These are phyloP conservation scores for Leucocoprinus birnbaumii DNA, from an alignment of 768 basidiomycete genomes.

Conservation along the genomic window DNA sequence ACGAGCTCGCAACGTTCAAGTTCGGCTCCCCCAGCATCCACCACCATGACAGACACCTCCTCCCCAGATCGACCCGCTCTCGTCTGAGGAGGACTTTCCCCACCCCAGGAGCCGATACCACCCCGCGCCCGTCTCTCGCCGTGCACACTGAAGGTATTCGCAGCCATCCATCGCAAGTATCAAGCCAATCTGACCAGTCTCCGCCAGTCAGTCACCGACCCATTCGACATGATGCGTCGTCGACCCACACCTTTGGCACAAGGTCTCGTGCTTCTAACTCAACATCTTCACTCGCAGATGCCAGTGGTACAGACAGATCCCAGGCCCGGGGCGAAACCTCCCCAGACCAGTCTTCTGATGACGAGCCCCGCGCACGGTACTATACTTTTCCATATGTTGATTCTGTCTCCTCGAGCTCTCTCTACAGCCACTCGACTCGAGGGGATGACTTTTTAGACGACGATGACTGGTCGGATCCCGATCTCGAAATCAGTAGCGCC, in stretches of 20 bases:
- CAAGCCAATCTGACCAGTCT: background rate
- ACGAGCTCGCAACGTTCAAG: constrained; percentile 43
- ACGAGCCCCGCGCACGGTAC: constrained; percentile 27
- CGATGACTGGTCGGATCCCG: constrained; percentile 32
- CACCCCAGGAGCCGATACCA: constrained; percentile 36
- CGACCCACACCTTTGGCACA: constrained; percentile 47
- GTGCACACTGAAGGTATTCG: constrained; percentile 20
- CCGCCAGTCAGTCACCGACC: constrained; percentile 9
- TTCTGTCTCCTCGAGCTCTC: constrained; percentile 22
- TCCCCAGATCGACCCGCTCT: constrained; percentile 15
- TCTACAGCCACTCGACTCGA: constrained; percentile 19
- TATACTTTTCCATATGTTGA: constrained; percentile 20
- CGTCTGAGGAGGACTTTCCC: constrained; percentile 32
- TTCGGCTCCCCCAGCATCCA: constrained; percentile 40
- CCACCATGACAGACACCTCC: constrained; percentile 32
- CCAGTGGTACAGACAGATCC: constrained; percentile 20
- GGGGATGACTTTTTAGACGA: constrained; percentile 40
- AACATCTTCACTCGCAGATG: constrained; percentile 37
- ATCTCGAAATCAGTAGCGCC: constrained; percentile 37
- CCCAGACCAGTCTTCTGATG: constrained; percentile 1
- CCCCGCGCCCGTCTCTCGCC: constrained; percentile 49
- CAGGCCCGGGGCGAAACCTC: background rate
- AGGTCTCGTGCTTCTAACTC: constrained; percentile 41
- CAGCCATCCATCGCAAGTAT: constrained; percentile 29
- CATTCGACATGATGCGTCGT: constrained; percentile 36